A percentile compares a stretch with the other conserved stretches of the same genome.
phyloP scores from a whole-genome alignment of 441 rosid genomes.

The Gossypium lobatum region DNA sequence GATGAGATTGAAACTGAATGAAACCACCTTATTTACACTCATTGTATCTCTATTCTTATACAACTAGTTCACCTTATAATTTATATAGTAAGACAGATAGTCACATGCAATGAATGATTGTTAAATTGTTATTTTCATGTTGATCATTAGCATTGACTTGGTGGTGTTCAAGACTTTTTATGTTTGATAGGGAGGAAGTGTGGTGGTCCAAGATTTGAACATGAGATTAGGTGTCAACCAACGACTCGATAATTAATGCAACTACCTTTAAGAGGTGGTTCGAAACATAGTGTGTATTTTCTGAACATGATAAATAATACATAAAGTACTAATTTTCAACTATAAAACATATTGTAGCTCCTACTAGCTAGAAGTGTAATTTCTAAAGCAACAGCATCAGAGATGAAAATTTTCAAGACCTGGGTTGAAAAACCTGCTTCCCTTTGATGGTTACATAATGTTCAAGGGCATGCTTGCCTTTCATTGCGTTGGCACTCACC shows the following conservation, averaged over 20 bases:
- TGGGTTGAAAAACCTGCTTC: background rate
- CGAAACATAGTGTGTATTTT: no score
- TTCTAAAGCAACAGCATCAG: background rate
- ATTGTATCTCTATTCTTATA: background rate
- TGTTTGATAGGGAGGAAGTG: no score
- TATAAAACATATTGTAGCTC: background rate
- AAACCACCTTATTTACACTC: background rate
- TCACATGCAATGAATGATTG: background rate
- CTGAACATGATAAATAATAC: background rate
- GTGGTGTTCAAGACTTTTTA: background rate
- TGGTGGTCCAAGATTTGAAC: no score
- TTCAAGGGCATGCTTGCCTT: background rate
- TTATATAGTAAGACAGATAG: background rate
- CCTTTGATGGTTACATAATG: background rate
- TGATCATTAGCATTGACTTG: background rate
- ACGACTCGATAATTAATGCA: no score
- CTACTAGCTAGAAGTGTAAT: background rate
- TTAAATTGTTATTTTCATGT: background rate
- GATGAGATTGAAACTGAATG: slow-evolving; percentile 34
- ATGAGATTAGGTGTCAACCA: no score
- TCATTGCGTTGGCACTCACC: background rate
- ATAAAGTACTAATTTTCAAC: background rate
- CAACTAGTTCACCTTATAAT: background rate
- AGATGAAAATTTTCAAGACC: background rate
- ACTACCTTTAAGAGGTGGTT: no score